These are phyloP conservation scores for Eutrema salsugineum DNA, from an alignment of 441 rosid genomes.

Conservation along the genomic window DNA sequence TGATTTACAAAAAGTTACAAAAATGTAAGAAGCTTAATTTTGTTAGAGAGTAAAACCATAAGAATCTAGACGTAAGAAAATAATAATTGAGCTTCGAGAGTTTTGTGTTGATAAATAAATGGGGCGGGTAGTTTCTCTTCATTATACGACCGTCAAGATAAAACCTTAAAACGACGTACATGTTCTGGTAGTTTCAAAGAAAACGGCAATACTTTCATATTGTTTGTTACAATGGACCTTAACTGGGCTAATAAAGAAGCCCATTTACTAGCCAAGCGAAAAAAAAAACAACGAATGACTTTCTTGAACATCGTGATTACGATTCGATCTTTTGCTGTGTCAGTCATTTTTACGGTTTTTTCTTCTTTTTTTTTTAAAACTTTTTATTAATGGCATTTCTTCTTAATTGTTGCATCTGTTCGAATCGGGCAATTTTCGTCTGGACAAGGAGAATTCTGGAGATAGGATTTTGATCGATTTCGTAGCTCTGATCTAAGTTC, in stretches of 20 bases:
- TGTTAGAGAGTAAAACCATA: too few species aligned
- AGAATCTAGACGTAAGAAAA: too few species aligned
- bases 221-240: not conserved
- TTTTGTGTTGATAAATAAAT: too few species aligned
- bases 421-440: slow-evolving; percentile 20
- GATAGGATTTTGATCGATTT: slow-evolving; percentile 24
- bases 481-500: slow-evolving; percentile 9
- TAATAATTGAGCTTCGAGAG: too few species aligned
- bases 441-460: slow-evolving; percentile 24
- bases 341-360: slow-evolving; percentile 12
- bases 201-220: not conserved
- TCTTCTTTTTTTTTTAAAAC: not conserved
- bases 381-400: not conserved
- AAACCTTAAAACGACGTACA: too few species aligned
- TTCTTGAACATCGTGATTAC: not conserved
- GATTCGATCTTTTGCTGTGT: slow-evolving; percentile 10
- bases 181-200: too few species aligned
- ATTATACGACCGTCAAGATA: too few species aligned
- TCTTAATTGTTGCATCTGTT: slow-evolving; percentile 1
- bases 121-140: too few species aligned
- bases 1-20: too few species aligned
- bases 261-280: not conserved
- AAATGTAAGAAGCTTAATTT: too few species aligned
- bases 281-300: not conserved
- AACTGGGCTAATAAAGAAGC: slow-evolving; percentile 1